Conservation (phyloP, 495 filamentous ascomycete genomes). For the Aspergillus steynii region DNA sequence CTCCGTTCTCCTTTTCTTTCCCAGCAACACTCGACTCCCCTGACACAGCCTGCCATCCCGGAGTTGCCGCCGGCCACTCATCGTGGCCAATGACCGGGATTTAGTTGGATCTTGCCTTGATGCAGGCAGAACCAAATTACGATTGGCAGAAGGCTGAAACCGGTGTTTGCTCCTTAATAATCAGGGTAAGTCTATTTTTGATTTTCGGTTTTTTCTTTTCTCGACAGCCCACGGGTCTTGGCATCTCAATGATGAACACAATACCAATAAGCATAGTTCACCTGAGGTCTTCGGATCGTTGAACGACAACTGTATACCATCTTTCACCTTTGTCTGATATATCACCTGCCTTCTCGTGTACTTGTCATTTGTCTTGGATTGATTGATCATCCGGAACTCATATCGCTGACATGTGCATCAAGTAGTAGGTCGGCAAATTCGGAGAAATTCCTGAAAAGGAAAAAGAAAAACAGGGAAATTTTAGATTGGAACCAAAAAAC, state of each 20-base stretch:
- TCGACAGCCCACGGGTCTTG: conserved; percentile 8
- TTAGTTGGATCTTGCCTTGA: not conserved
- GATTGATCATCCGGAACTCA: not conserved
- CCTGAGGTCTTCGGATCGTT: conserved; percentile 49
- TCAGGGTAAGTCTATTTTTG: conserved; percentile 1
- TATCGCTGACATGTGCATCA: conserved; percentile 1
- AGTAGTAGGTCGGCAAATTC: conserved; percentile 10
- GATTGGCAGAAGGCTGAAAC: not conserved
- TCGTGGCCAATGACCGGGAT: not conserved
- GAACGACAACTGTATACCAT: conserved; percentile 53
- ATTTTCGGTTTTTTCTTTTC: conserved; percentile 6
- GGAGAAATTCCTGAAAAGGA: conserved; percentile 12
- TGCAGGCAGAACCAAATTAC: not conserved
- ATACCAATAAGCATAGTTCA: conserved; percentile 53
- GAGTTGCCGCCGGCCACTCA: not conserved
- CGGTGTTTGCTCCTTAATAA: not conserved
- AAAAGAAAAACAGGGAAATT: conserved; percentile 7
- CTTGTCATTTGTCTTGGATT: conserved; percentile 4
- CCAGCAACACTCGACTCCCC: not conserved
- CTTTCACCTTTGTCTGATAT: conserved; percentile 48
- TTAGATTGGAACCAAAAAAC: not conserved
- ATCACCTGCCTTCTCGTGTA: conserved; percentile 10
- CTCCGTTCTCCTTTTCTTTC: conserved; percentile 7
- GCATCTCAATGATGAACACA: conserved; percentile 43
- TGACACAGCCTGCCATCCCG: not conserved